These are phyloP conservation scores for Globisporangium takayamanum DNA, from an alignment of 352 stramenopile genomes.

Conservation along the genomic window DNA sequence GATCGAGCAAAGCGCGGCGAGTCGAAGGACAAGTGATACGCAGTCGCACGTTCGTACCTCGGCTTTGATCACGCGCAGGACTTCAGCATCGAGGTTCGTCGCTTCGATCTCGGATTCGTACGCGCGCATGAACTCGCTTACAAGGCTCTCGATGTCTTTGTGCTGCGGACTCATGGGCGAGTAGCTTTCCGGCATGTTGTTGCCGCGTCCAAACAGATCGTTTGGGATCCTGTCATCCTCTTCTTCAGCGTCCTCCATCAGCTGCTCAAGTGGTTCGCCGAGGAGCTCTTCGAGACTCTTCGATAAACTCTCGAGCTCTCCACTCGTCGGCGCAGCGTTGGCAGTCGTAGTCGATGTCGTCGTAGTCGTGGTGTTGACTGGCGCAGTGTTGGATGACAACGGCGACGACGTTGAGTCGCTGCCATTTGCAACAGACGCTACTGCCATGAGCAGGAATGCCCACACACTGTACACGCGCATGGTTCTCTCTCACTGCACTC, in stretches of 20 bases:
- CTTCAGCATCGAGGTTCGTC: slow-evolving; percentile 32
- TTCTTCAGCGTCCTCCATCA: slow-evolving; percentile 1
- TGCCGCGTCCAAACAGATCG: slow-evolving; percentile 15
- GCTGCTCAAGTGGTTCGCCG: neutral
- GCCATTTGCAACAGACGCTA: neutral
- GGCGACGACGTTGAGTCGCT: neutral
- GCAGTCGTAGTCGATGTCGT: neutral
- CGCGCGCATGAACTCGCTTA: slow-evolving; percentile 40
- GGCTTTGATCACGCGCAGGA: slow-evolving; percentile 45
- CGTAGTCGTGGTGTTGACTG: neutral
- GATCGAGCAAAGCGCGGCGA: neutral
- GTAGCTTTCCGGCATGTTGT: neutral
- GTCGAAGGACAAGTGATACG: neutral
- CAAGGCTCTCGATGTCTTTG: slow-evolving; percentile 25
- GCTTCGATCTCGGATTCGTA: slow-evolving; percentile 42
- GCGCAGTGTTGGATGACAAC: neutral
- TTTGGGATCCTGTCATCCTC: neutral
- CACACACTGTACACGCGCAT: slow-evolving; percentile 2
- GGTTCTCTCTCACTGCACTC: neutral
- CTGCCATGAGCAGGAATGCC: slow-evolving; percentile 3
- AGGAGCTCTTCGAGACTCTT: neutral
- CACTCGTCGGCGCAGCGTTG: no score
- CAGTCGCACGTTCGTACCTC: slow-evolving; percentile 13
- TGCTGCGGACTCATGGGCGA: slow-evolving; percentile 13
- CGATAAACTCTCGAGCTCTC: slow-evolving; percentile 1